Percentiles rank a stretch among this genome's conserved stretches.
Evolutionary conservation across 139 green algal species (phyloP).

Genomic region (Volvox africanus): DNA sequence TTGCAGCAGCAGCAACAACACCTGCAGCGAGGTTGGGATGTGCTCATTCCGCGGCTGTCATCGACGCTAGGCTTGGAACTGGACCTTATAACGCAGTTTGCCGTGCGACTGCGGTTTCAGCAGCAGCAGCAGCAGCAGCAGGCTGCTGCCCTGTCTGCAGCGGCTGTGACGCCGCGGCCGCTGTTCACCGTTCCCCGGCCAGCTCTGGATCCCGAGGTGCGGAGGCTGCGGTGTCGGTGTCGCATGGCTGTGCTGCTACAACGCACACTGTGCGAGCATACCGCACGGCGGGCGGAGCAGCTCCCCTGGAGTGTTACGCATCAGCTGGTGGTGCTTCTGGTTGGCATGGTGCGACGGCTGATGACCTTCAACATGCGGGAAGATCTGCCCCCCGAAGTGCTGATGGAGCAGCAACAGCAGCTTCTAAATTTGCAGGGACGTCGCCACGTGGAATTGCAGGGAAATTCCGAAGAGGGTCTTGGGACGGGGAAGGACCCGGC

Average conservation of each 20-base stretch:
- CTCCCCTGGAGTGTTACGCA: slow-evolving; percentile 23
- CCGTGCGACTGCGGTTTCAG: slow-evolving; percentile 3
- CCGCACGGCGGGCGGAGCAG: background rate
- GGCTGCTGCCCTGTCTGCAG: background rate
- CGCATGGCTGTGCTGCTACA: slow-evolving; percentile 48
- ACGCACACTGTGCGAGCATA: background rate
- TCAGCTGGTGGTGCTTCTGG: slow-evolving; percentile 30
- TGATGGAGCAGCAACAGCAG: background rate
- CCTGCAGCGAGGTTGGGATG: slow-evolving; percentile 14
- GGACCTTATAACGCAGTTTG: background rate
- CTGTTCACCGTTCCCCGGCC: background rate
- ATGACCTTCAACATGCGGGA: slow-evolving; percentile 33
- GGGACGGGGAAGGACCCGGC: too few species aligned
- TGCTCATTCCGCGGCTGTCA: slow-evolving; percentile 17
- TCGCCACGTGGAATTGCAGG: background rate
- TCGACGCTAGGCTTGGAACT: background rate
- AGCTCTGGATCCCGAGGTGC: background rate
- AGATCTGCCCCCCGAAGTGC: slow-evolving; percentile 7
- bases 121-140: background rate
- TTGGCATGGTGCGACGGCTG: background rate
- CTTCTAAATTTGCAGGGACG: background rate
- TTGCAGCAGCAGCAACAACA: background rate
- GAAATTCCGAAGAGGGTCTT: background rate
- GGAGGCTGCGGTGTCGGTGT: slow-evolving; percentile 34
- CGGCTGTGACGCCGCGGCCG: background rate